Conservation (phyloP, 306 rosid species). For the Elaeagnus macrophylla region DNA sequence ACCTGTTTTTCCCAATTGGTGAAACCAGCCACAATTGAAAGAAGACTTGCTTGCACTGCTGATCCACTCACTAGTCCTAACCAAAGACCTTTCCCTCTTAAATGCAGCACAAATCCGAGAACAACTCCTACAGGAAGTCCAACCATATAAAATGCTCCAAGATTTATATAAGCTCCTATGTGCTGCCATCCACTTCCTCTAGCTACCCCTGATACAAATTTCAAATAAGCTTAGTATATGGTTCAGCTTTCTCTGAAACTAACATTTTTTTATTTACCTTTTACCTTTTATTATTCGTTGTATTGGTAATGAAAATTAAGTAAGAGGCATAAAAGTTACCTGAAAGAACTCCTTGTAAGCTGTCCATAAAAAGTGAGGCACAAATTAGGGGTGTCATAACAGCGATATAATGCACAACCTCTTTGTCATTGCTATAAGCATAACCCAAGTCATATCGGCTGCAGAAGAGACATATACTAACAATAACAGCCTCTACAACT, state of each 20-base stretch:
- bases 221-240: neutral
- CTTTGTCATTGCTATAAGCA: constrained; percentile 43
- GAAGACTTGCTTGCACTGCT: constrained; percentile 18
- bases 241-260: neutral
- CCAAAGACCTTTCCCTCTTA: constrained; percentile 47
- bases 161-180: constrained; percentile 35
- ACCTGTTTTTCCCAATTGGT: constrained; percentile 38
- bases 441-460: constrained; percentile 30
- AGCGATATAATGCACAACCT: constrained; percentile 33
- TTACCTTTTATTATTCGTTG: too few relatives aligned
- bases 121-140: constrained; percentile 35
- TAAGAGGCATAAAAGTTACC: constrained; percentile 12
- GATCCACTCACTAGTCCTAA: constrained; percentile 32
- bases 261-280: too few relatives aligned
- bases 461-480: constrained; percentile 23
- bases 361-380: constrained; percentile 28
- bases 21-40: constrained; percentile 17
- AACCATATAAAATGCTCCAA: constrained; percentile 34
- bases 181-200: constrained; percentile 44
- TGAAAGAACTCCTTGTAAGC: constrained; percentile 23
- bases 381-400: constrained; percentile 35
- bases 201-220: constrained; percentile 26
- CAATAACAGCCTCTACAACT: constrained; percentile 23
- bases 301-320: neutral
- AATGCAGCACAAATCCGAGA: constrained; percentile 20